Percentiles rank a stretch among this genome's conserved stretches.
Evolutionary conservation across 495 filamentous ascomycete genomes (phyloP).

Genomic region (Pyrenula aspistea): DNA sequence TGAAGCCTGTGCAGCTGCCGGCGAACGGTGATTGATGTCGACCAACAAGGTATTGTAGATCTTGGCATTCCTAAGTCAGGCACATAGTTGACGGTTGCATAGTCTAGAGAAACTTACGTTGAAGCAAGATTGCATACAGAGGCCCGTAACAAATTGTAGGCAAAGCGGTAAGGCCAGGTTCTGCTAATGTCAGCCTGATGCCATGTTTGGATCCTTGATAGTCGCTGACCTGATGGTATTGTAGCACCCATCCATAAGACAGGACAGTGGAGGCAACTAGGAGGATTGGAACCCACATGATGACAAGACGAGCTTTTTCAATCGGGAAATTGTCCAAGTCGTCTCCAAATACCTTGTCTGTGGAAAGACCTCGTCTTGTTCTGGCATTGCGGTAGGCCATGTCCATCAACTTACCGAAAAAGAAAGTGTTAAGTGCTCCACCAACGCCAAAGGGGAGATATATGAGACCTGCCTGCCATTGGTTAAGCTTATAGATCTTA

Average conservation of each 20-base stretch:
- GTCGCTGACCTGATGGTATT: constrained; percentile 6
- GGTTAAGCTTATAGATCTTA: constrained; percentile 13
- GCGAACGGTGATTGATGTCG: constrained; percentile 1
- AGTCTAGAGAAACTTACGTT: constrained; percentile 9
- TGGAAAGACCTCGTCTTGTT: not conserved
- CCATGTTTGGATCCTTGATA: not conserved
- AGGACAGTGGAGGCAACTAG: constrained; percentile 2
- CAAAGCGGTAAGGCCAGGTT: constrained; percentile 12
- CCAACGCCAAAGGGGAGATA: constrained; percentile 22
- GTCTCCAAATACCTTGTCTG: constrained; percentile 6
- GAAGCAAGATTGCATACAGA: constrained; percentile 15
- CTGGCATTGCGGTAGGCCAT: constrained; percentile 9
- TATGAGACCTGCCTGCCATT: constrained; percentile 17
- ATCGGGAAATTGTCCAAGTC: constrained; percentile 9
- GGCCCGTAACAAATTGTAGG: constrained; percentile 12
- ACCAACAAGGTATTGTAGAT: constrained; percentile 1
- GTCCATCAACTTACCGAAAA: constrained; percentile 15
- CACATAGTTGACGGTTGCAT: constrained; percentile 3
- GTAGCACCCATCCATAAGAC: constrained; percentile 10
- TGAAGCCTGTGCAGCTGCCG: constrained; percentile 1
- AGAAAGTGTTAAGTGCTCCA: constrained; percentile 9
- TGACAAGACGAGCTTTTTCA: constrained; percentile 7
- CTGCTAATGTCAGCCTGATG: constrained; percentile 1
- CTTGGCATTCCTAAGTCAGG: constrained; percentile 10
- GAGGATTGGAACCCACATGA: constrained; percentile 2